Base-by-base conservation (phyloP, 1,284 basidiomycete species). In the Sanghuangporus weigelae region DNA sequence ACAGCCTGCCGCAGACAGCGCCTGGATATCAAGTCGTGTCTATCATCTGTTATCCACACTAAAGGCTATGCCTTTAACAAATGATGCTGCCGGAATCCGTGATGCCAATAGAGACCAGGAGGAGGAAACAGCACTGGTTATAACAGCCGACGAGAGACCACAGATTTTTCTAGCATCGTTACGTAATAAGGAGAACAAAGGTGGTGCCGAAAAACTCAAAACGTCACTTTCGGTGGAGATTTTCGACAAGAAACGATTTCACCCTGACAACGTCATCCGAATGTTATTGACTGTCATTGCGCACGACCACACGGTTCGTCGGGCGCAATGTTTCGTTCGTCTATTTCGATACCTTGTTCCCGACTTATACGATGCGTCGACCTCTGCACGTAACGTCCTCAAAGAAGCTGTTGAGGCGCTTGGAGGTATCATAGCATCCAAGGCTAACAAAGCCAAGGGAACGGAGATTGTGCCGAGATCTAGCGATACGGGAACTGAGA, bases 201-300 rank as follows among this genome's bases (percentile, higher is more conserved):
- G 56, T 1, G 72, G 76, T 31, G 75, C 77, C 75, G 50, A 73
- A 72, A 35, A 75, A 72, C 40, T 70, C 77, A 58, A 76, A 76
- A 7, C 73, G 84, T 64, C 77, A 81, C 49, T 75, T 84, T 58
- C 84, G 79, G 69, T 61, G 0, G 82, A 89, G 51, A 83, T 86
- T 70, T 87, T 88, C 65, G 86, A 87, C 70, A 78, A 79, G 36
- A 79, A 78, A 64, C 73, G 80, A 1, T 80, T 93, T 23, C 79
- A 78, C 8, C 78, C 86, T 66, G 88, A 89, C 63, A 82, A 93
- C 69, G 80, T 93, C 48, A 82, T 91, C 39, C 82, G 85, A 26
- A 78, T 93, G 12, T 84, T 92, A 69, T 79, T 93, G 38, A 93
- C 90, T 2, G 87, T 92, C 65, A 91, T 93, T 62, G 90, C 89